Conservation (phyloP, 768 basidiomycete species). For the Boletus pseudopeckii region DNA sequence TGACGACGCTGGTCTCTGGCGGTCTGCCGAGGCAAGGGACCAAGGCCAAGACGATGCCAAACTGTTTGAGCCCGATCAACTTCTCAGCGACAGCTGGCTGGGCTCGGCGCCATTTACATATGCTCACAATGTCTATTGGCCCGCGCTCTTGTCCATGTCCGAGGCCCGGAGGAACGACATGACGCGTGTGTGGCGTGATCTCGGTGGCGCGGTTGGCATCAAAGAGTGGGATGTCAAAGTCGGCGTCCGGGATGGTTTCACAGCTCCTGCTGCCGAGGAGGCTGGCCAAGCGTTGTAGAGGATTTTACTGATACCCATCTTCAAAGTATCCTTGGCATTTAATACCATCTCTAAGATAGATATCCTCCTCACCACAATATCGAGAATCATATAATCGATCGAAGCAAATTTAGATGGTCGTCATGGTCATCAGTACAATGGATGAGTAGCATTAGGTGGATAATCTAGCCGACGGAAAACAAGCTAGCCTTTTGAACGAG, state of each 20-base stretch:
- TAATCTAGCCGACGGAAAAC: conserved; percentile 20
- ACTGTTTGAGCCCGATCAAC: conserved; percentile 64
- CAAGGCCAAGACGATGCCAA: conserved; percentile 14
- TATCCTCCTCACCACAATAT: not conserved
- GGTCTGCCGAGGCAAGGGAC: conserved; percentile 22
- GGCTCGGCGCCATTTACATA: conserved; percentile 69
- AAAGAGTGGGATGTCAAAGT: conserved; percentile 79
- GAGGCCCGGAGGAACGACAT: conserved; percentile 46
- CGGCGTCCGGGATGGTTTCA: conserved; percentile 16
- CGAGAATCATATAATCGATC: not conserved
- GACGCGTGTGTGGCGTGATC: conserved; percentile 59
- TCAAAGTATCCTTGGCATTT: not conserved
- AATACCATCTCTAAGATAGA: not conserved
- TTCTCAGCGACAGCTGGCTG: conserved; percentile 69
- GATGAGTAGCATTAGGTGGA: conserved; percentile 19
- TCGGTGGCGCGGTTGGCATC: conserved; percentile 68
- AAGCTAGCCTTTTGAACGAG: conserved; percentile 4
- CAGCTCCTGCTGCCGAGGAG: not conserved
- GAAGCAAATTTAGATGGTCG: conserved; percentile 17
- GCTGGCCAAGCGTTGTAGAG: conserved; percentile 11
- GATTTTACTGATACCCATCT: not conserved
- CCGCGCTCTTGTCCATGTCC: conserved; percentile 53
- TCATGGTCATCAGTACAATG: conserved; percentile 24
- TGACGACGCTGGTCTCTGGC: conserved; percentile 26
- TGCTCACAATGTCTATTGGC: conserved; percentile 74